Conservation (phyloP, 495 filamentous ascomycete genomes). For the Polyplosphaeria fusca region DNA sequence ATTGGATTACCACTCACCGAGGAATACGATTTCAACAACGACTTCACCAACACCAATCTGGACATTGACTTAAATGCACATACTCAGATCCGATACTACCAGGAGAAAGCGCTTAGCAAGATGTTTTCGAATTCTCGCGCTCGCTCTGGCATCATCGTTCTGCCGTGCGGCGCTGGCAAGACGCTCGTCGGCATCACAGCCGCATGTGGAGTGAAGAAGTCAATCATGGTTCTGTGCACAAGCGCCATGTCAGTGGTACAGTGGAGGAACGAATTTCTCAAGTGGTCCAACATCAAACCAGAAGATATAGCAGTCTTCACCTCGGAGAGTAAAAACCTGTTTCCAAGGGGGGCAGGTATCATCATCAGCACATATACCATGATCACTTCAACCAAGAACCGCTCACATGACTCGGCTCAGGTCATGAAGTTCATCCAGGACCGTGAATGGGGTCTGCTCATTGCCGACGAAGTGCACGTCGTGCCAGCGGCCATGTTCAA, state of each 20-base stretch:
- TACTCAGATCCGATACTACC: constrained; percentile 84
- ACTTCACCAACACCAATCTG: constrained; percentile 80
- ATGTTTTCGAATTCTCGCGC: constrained; percentile 99
- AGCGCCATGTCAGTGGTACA: constrained; percentile 97
- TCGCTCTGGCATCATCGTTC: constrained; percentile 94
- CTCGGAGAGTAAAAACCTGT: constrained; percentile 86
- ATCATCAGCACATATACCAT: constrained; percentile 98
- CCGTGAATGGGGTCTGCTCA: constrained; percentile 98
- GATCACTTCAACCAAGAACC: constrained; percentile 82
- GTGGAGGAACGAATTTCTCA: constrained; percentile 92
- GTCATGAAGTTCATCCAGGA: constrained; percentile 93
- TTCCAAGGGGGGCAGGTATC: constrained; percentile 85
- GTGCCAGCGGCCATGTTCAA: constrained; percentile 95
- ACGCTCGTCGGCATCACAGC: constrained; percentile 96
- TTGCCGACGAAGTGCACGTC: constrained; percentile 97
- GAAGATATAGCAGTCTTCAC: constrained; percentile 93
- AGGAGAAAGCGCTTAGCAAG: constrained; percentile 95
- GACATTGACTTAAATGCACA: constrained; percentile 87
- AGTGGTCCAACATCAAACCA: constrained; percentile 96
- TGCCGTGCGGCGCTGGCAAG: constrained; percentile 96
- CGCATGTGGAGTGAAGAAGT: constrained; percentile 95
- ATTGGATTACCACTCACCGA: constrained; percentile 85
- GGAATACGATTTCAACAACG: constrained; percentile 97
- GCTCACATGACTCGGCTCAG: constrained; percentile 89
- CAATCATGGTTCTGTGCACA: constrained; percentile 90